Percentiles rank a stretch among this genome's conserved stretches.
phyloP scores from a whole-genome alignment of 2,329 filamentous ascomycete species.

The Sphaceloma murrayae region DNA sequence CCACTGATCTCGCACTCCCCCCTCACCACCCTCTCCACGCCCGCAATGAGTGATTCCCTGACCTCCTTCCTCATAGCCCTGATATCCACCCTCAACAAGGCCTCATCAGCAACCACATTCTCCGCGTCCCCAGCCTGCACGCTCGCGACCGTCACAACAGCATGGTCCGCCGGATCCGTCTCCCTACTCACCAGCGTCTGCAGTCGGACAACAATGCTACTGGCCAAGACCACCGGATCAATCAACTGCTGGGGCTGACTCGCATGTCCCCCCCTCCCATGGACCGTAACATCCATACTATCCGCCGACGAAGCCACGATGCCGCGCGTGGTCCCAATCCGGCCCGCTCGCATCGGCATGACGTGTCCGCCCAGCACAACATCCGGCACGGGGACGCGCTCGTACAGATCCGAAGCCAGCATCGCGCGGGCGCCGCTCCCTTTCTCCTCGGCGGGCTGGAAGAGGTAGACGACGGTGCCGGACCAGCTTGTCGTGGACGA shows the following conservation, averaged over 20 bases:
- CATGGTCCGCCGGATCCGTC: slow-evolving; percentile 44
- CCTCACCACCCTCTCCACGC: slow-evolving; percentile 45
- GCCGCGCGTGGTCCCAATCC: slow-evolving; percentile 35
- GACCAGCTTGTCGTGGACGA: slow-evolving; percentile 42
- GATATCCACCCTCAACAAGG: slow-evolving; percentile 47
- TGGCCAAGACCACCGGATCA: slow-evolving; percentile 51
- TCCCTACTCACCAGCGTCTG: slow-evolving; percentile 51
- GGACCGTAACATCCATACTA: slow-evolving; percentile 41
- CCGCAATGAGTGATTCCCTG: slow-evolving; percentile 39
- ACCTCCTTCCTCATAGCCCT: slow-evolving; percentile 39
- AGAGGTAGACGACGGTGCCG: slow-evolving; percentile 54
- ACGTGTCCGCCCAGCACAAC: slow-evolving; percentile 50
- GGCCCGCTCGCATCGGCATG: slow-evolving; percentile 36
- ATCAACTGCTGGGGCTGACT: slow-evolving; percentile 47
- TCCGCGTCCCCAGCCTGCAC: slow-evolving; percentile 51
- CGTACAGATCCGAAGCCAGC: slow-evolving; percentile 51
- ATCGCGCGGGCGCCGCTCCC: slow-evolving; percentile 54
- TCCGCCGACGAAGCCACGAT: slow-evolving; percentile 36
- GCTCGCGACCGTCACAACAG: slow-evolving; percentile 50
- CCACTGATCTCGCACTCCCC: slow-evolving; percentile 46
- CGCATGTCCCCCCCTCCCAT: slow-evolving; percentile 50
- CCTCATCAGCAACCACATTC: slow-evolving; percentile 50
- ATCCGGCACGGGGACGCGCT: slow-evolving; percentile 46
- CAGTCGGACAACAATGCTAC: slow-evolving; percentile 46
- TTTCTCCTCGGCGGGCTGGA: slow-evolving; percentile 60